Evolutionary conservation across 345 rosid genomes (phyloP), one percentile per base, ranked within the genome.

Genomic region (Eucalyptus decipiens): DNA sequence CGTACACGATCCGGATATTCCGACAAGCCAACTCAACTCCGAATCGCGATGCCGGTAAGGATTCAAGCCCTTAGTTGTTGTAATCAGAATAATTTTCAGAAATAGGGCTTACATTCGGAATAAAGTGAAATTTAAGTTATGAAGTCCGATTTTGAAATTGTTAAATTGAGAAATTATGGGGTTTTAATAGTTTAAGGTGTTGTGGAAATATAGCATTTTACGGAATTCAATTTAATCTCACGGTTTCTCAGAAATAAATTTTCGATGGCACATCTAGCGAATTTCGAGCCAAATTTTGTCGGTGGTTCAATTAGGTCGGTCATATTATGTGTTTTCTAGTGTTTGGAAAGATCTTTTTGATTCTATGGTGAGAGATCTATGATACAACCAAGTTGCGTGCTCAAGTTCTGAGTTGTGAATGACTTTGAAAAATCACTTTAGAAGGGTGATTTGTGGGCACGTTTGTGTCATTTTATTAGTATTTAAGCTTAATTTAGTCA

Each of bases 401-500:
- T 24, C 62, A 56, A 24, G 30, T 54, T 0, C 1, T 54, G 11
- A 0, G 0, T 23, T 23, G 28, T 0, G 28, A 54, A 23, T 54
- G 60, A 1, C 28, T 54, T 52, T 7, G 24, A 1, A 52, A 0
- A 56, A 56, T 56, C 28, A 9, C 0, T 23, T 23, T 56, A 0
- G 62, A 56, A 0, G 0, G 0, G 62, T 0, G 13, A 56, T 2
- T 56, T 56, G 62, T 4, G 3, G 1, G 62, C 6, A 5, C 0
- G 3, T 56, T 56, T 56, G 0, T 23, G 62, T 56, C 13, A 0
- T 56, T 56, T 0, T 56, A 56, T 56, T 1, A 24, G 13, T 0
- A 0, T 56, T 56, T 56, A 56, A 4, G 28, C 1, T 56, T 23
- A 56, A 9, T 56, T 56, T 56, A 56, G 62, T 56, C 30, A 56